A percentile compares a stretch with the other conserved stretches of the same genome.
phyloP scores from a whole-genome alignment of 2,329 filamentous ascomycete species.

The Sphaerostilbella broomeana region DNA sequence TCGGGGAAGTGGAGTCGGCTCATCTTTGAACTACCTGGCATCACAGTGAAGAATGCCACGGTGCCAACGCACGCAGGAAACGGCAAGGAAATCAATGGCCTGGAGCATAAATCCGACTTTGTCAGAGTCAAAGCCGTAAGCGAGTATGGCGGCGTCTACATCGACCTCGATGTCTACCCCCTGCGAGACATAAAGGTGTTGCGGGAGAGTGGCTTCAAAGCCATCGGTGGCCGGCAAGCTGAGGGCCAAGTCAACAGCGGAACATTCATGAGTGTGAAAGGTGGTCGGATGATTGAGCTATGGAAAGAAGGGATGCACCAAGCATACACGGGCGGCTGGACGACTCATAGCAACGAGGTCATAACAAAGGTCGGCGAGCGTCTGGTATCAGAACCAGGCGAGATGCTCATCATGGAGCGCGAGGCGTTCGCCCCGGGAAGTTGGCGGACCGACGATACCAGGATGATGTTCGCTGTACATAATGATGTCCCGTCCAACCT shows the following conservation, averaged over 20 bases:
- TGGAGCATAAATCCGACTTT: slow-evolving; percentile 21
- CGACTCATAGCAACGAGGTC: slow-evolving; percentile 22
- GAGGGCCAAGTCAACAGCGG: slow-evolving; percentile 19
- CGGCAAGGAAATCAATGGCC: slow-evolving; percentile 10
- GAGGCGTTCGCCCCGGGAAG: slow-evolving; percentile 20
- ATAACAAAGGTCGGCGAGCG: slow-evolving; percentile 36
- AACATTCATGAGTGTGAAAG: slow-evolving; percentile 19
- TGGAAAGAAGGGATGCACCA: slow-evolving; percentile 22
- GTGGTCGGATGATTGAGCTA: slow-evolving; percentile 13
- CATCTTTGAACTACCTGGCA: slow-evolving; percentile 17
- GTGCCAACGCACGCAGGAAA: slow-evolving; percentile 9
- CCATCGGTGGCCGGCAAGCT: slow-evolving; percentile 15
- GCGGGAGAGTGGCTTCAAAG: slow-evolving; percentile 16
- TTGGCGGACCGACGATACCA: slow-evolving; percentile 14
- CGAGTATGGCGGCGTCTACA: slow-evolving; percentile 18
- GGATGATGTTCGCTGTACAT: slow-evolving; percentile 16
- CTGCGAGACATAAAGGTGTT: slow-evolving; percentile 15
- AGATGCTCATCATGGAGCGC: slow-evolving; percentile 21
- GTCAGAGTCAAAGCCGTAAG: slow-evolving; percentile 17
- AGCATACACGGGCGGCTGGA: slow-evolving; percentile 23
- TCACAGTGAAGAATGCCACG: slow-evolving; percentile 12
- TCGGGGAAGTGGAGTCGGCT: slow-evolving; percentile 20
- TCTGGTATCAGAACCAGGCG: slow-evolving; percentile 28
- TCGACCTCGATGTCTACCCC: slow-evolving; percentile 19
- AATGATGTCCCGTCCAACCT: slow-evolving; percentile 10